Conservation (phyloP, 805 yeast genomes). For the Candida peoriensis region DNA sequence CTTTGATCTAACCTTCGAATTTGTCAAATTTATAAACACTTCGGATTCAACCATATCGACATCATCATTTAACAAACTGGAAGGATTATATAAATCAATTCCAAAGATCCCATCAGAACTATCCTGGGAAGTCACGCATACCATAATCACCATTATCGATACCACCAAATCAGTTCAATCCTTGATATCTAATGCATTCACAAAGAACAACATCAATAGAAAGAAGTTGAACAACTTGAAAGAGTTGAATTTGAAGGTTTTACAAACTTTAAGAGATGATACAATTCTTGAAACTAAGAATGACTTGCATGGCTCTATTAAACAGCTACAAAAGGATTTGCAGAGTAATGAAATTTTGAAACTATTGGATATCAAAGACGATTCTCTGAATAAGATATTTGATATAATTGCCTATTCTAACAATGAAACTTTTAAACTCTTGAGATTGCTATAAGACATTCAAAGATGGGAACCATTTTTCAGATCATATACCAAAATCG, state of each 20-base stretch:
- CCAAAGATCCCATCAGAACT: conserved; percentile 14
- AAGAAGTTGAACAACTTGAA: conserved; percentile 11
- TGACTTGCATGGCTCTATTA: neutral
- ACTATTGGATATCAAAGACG: conserved; percentile 8
- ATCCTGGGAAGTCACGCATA: conserved; percentile 19
- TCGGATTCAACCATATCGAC: neutral
- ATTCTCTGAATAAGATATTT: conserved; percentile 8
- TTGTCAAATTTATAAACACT: conserved; percentile 8
- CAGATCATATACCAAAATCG: no score
- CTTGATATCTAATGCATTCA: conserved; percentile 5
- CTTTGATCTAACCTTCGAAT: conserved; percentile 7
- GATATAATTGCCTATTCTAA: conserved; percentile 16
- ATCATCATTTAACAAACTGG: neutral
- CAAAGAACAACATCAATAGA: conserved; percentile 5
- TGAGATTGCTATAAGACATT: conserved; percentile 18
- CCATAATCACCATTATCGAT: conserved; percentile 13
- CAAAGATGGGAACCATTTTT: no score
- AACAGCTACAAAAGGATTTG: conserved; percentile 1
- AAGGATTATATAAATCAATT: conserved; percentile 1
- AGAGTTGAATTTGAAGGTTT: conserved; percentile 11
- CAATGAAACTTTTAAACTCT: conserved; percentile 18
- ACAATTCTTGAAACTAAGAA: conserved; percentile 8
- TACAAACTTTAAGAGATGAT: conserved; percentile 18
- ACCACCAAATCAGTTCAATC: conserved; percentile 17
- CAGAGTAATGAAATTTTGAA: conserved; percentile 5